phyloP scores from a whole-genome alignment of 345 rosid species.

The Eucalyptus curtisii region DNA sequence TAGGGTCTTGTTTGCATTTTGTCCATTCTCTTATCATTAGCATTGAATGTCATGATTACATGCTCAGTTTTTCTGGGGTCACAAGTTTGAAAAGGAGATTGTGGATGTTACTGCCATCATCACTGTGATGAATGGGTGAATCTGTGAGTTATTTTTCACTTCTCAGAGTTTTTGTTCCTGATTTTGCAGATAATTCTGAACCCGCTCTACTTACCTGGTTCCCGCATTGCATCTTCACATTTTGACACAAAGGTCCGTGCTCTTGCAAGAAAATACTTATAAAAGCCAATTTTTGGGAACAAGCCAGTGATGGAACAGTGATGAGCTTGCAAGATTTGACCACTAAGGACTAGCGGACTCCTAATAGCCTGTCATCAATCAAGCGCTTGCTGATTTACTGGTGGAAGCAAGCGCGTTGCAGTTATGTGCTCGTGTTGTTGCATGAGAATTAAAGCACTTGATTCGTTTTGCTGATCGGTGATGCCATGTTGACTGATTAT shows the following conservation, averaged over 20 bases:
- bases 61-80: not conserved
- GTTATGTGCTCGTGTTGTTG: not conserved
- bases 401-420: not conserved
- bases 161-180: not conserved
- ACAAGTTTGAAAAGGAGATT: not conserved
- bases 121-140: not conserved
- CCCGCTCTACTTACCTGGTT: slow-evolving; percentile 87
- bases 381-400: not conserved
- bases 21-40: not conserved
- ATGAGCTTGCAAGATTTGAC: not conserved
- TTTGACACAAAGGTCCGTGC: slow-evolving; percentile 92
- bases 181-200: slow-evolving; percentile 75
- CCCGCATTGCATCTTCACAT: slow-evolving; percentile 79
- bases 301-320: not conserved
- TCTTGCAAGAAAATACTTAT: slow-evolving; percentile 85
- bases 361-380: not conserved
- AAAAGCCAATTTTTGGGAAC: not conserved
- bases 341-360: not conserved
- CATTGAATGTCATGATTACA: not conserved
- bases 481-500: not conserved
- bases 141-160: not conserved
- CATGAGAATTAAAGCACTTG: not conserved
- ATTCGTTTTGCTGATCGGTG: not conserved
- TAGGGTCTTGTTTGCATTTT: not conserved
- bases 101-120: not conserved